Conservation (phyloP, 2,329 filamentous ascomycete species). For the Metarhizium brunneum region DNA sequence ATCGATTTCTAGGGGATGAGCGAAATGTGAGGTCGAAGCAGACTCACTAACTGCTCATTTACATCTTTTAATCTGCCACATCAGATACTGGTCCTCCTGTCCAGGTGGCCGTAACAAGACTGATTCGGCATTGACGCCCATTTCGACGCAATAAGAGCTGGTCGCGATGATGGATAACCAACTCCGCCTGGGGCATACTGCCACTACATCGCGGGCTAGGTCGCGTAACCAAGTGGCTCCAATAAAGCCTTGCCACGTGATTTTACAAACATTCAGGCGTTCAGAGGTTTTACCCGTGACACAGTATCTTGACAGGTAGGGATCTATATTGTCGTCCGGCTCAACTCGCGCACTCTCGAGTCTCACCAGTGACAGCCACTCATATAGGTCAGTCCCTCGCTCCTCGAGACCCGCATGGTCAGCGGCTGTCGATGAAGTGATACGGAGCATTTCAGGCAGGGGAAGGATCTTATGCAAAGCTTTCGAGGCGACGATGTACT, state of each 20-base stretch:
- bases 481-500: conserved; percentile 25
- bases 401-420: conserved; percentile 50
- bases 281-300: conserved; percentile 18
- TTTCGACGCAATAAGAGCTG: conserved; percentile 37
- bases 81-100: conserved; percentile 42
- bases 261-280: conserved; percentile 29
- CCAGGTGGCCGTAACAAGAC: conserved; percentile 43
- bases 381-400: conserved; percentile 53
- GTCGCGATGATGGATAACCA: conserved; percentile 50
- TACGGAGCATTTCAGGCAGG: conserved; percentile 14
- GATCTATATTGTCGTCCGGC: conserved; percentile 50
- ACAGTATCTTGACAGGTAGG: conserved; percentile 59
- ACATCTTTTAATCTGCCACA: conserved; percentile 48
- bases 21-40: conserved; percentile 56
- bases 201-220: conserved; percentile 36
- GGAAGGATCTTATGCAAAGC: conserved; percentile 11
- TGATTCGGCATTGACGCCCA: conserved; percentile 37
- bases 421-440: conserved; percentile 19
- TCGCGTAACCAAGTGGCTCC: conserved; percentile 41
- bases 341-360: conserved; percentile 56
- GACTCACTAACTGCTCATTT: conserved; percentile 33
- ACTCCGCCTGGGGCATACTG: conserved; percentile 29
- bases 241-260: conserved; percentile 53
- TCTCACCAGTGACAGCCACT: conserved; percentile 64
- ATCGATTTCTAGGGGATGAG: conserved; percentile 52